phyloP scores from a whole-genome alignment of 495 filamentous ascomycete species.

The Hypoxylon cercidicola region DNA sequence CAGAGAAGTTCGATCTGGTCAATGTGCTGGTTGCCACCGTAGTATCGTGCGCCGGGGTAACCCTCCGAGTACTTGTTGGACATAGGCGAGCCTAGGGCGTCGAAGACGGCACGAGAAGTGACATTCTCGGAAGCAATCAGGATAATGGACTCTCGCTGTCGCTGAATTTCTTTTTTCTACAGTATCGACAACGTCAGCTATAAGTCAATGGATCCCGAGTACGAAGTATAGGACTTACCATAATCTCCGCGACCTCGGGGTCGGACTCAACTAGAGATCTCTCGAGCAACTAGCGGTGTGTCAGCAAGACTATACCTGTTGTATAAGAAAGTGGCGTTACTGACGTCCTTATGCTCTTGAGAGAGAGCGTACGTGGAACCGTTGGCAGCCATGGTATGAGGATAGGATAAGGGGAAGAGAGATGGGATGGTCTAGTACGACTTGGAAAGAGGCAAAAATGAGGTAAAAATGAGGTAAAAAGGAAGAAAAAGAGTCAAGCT shows the following conservation, averaged over 20 bases:
- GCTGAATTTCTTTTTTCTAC: conserved; percentile 92
- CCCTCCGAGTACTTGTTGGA: conserved; percentile 99
- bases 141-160: conserved; percentile 97
- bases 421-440: neutral
- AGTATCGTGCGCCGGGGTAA: conserved; percentile 98
- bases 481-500: conserved; percentile 4
- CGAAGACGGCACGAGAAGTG: conserved; percentile 88
- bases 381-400: conserved; percentile 50
- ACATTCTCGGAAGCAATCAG: conserved; percentile 96
- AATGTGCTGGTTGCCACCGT: conserved; percentile 99
- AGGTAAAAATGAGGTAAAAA: neutral
- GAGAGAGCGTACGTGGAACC: conserved; percentile 81
- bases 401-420: conserved; percentile 1
- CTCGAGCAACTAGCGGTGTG: conserved; percentile 84
- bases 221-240: conserved; percentile 68
- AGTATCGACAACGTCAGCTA: conserved; percentile 24
- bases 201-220: conserved; percentile 8
- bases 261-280: conserved; percentile 84
- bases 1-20: conserved; percentile 95
- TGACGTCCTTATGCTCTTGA: conserved; percentile 85
- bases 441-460: no score
- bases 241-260: conserved; percentile 91
- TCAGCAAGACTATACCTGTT: conserved; percentile 50
- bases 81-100: conserved; percentile 90
- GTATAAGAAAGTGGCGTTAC: conserved; percentile 47